Conservation (phyloP, 106 monocot genomes). For the Platanthera guangdongensis region DNA sequence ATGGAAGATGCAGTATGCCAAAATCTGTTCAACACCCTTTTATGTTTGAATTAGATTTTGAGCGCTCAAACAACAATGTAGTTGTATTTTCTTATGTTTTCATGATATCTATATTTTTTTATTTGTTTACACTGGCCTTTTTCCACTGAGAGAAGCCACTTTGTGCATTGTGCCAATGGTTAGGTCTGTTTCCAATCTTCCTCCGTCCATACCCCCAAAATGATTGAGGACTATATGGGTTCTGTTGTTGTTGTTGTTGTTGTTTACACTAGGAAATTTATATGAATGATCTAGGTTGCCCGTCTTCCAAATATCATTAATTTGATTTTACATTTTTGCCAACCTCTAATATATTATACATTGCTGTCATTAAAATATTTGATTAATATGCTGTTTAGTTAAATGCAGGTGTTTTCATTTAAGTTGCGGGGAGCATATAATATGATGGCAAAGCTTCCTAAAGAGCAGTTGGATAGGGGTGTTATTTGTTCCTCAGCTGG, state of each 20-base stretch:
- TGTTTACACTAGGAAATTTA: no score
- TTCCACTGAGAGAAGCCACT: no score
- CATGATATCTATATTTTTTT: not conserved
- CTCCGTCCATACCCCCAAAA: no score
- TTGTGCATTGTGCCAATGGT: no score
- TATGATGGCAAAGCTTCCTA: constrained; percentile 91
- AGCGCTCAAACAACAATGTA: not conserved
- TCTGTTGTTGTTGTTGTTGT: not conserved
- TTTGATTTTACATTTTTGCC: not conserved
- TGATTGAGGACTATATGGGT: not conserved
- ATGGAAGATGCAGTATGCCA: no score
- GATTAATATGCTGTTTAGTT: not conserved
- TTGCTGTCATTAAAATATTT: not conserved
- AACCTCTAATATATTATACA: not conserved
- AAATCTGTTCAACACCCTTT: not conserved
- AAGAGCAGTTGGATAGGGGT: constrained; percentile 65
- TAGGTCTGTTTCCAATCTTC: no score
- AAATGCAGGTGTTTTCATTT: constrained; percentile 88
- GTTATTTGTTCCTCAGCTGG: constrained; percentile 99
- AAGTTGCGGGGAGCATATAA: constrained; percentile 96
- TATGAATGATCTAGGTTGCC: not conserved
- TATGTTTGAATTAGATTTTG: not conserved
- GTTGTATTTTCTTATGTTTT: not conserved
- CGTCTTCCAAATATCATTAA: not conserved
- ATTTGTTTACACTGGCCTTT: not conserved